phyloP scores from a whole-genome alignment of 768 basidiomycete species.

The Lepiota venenata region DNA sequence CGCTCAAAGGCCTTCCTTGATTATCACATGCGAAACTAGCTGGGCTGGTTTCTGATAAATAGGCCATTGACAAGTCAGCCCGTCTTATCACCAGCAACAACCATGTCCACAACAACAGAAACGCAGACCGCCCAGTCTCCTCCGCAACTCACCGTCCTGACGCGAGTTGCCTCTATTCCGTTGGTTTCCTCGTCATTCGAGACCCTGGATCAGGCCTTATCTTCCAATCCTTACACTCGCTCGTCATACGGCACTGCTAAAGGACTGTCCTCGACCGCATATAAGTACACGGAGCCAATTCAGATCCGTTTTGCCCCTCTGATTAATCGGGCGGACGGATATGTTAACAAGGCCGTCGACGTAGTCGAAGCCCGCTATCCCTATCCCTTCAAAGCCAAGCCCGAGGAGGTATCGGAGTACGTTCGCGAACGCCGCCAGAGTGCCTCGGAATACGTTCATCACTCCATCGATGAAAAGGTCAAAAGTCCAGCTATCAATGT shows the following conservation, averaged over 20 bases:
- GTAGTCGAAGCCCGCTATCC: slow-evolving; percentile 71
- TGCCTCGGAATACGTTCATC: slow-evolving; percentile 43
- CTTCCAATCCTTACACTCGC: slow-evolving; percentile 57
- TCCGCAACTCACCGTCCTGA: slow-evolving; percentile 60
- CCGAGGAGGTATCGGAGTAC: slow-evolving; percentile 64
- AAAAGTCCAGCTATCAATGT: slow-evolving; percentile 58
- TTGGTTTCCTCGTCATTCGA: slow-evolving; percentile 62
- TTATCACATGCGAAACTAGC: slow-evolving; percentile 1
- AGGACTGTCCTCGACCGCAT: slow-evolving; percentile 53
- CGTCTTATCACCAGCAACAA: slow-evolving; percentile 1
- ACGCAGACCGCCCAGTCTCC: slow-evolving; percentile 25
- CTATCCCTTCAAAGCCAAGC: slow-evolving; percentile 70
- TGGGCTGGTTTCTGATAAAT: neutral
- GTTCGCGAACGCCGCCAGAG: slow-evolving; percentile 55
- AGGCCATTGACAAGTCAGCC: neutral
- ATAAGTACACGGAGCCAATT: slow-evolving; percentile 61
- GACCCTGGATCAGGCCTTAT: slow-evolving; percentile 57
- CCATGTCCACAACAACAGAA: slow-evolving; percentile 20
- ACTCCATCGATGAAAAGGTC: slow-evolving; percentile 52
- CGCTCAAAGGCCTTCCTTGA: too few relatives aligned
- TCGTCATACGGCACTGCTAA: slow-evolving; percentile 66
- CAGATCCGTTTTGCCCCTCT: slow-evolving; percentile 64
- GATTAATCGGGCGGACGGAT: slow-evolving; percentile 58
- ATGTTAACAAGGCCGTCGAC: slow-evolving; percentile 74
- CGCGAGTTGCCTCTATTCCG: slow-evolving; percentile 70